Percentiles rank a stretch among this genome's conserved stretches.
Evolutionary conservation across 169 alveolate species (phyloP).

Genomic region (Cryptosporidium baileyi): DNA sequence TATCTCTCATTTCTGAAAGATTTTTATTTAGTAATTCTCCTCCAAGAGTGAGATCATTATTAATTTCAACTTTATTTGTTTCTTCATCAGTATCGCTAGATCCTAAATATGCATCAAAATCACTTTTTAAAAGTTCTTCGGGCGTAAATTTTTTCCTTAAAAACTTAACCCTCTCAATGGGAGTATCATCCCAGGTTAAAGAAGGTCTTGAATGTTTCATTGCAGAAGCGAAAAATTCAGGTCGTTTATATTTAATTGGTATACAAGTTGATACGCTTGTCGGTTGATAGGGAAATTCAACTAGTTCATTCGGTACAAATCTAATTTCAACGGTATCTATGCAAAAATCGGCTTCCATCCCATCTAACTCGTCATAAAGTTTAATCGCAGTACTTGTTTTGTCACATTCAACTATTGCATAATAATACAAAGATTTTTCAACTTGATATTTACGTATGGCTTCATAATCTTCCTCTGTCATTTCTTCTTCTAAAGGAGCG

Average conservation of each 20-base stretch:
- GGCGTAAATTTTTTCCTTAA: slow-evolving; percentile 77
- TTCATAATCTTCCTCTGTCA: slow-evolving; percentile 75
- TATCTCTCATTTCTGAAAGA: slow-evolving; percentile 24
- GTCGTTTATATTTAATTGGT: slow-evolving; percentile 90
- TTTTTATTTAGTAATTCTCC: background rate
- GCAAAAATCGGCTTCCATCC: slow-evolving; percentile 92
- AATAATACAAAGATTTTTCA: slow-evolving; percentile 88
- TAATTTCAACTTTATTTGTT: background rate
- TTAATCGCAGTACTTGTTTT: slow-evolving; percentile 86
- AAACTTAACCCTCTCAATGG: slow-evolving; percentile 87
- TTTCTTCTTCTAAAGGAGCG: background rate
- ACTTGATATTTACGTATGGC: slow-evolving; percentile 76
- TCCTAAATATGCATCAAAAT: slow-evolving; percentile 77
- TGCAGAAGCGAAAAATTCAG: slow-evolving; percentile 85
- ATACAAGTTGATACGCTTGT: slow-evolving; percentile 87
- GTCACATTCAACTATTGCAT: slow-evolving; percentile 93
- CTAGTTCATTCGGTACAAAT: slow-evolving; percentile 89
- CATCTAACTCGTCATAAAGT: slow-evolving; percentile 93
- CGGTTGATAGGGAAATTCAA: slow-evolving; percentile 87
- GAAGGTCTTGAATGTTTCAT: slow-evolving; percentile 91
- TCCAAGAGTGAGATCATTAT: background rate
- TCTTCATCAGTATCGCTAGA: slow-evolving; percentile 74
- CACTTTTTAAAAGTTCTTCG: slow-evolving; percentile 78
- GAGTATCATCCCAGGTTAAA: slow-evolving; percentile 95
- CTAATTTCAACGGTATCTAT: slow-evolving; percentile 91